A percentile compares a stretch with the other conserved stretches of the same genome.
phyloP scores from a whole-genome alignment of 495 filamentous ascomycete species.

The Penicillium silybi region DNA sequence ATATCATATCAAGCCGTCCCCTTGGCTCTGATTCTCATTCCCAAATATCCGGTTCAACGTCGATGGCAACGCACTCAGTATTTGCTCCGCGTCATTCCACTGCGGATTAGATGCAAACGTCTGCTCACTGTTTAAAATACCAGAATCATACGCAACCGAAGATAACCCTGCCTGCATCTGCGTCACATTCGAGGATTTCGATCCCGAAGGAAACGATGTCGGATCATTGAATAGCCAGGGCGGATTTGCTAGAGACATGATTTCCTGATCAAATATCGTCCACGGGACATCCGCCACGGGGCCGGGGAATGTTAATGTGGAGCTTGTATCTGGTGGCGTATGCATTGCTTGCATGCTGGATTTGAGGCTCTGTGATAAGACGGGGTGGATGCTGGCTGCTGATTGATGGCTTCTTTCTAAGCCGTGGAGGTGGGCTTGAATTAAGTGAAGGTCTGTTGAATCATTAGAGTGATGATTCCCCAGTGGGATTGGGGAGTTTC shows the following conservation, averaged over 20 bases:
- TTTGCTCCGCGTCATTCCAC: constrained; percentile 7
- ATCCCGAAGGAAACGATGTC: not conserved
- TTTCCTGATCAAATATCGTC: constrained; percentile 41
- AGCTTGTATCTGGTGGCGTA: constrained; percentile 29
- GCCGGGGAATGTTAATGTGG: constrained; percentile 19
- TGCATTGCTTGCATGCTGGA: constrained; percentile 38
- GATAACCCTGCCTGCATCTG: not conserved
- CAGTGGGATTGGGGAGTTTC: not conserved
- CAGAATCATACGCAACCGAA: constrained; percentile 8
- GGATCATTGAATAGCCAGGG: constrained; percentile 29
- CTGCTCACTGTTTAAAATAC: constrained; percentile 3
- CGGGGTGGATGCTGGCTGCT: constrained; percentile 29
- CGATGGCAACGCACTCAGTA: constrained; percentile 14
- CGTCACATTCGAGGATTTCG: constrained; percentile 1
- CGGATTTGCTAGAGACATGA: constrained; percentile 31
- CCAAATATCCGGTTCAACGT: constrained; percentile 25
- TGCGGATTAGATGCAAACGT: constrained; percentile 7
- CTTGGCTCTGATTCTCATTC: constrained; percentile 5
- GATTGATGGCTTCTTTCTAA: constrained; percentile 28
- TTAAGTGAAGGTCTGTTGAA: constrained; percentile 29
- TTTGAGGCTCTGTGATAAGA: constrained; percentile 31
- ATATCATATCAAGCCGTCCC: constrained; percentile 2
- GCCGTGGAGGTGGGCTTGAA: constrained; percentile 34
- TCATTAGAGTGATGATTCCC: not conserved
- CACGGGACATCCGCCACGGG: constrained; percentile 28